A percentile compares a stretch with the other conserved stretches of the same genome.
phyloP scores from a whole-genome alignment of 306 rosid genomes.

The Prunus davidiana region DNA sequence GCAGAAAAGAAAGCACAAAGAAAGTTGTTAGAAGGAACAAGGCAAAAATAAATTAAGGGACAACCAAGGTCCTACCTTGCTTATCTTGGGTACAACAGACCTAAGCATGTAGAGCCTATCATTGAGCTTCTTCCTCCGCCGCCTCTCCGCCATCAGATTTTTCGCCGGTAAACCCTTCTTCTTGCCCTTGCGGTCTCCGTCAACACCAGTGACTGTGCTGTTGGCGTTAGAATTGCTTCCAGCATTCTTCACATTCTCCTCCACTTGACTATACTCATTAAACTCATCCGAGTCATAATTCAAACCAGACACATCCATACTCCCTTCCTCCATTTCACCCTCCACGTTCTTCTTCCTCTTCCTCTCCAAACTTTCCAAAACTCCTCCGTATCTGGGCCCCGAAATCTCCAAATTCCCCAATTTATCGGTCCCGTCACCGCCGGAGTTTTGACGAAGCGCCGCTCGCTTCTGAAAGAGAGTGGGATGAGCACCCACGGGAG shows the following conservation, averaged over 20 bases:
- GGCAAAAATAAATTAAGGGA: background rate
- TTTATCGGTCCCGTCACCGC: slow-evolving; percentile 22
- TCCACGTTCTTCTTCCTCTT: slow-evolving; percentile 39
- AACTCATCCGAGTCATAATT: slow-evolving; percentile 76
- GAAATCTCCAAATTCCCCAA: slow-evolving; percentile 47
- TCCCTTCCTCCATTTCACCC: slow-evolving; percentile 51
- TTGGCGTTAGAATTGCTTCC: slow-evolving; percentile 43
- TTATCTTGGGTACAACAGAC: slow-evolving; percentile 94
- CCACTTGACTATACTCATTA: slow-evolving; percentile 33
- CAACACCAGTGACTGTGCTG: slow-evolving; percentile 44
- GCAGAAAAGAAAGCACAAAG: background rate
- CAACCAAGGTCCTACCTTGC: slow-evolving; percentile 59
- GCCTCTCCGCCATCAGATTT: slow-evolving; percentile 95
- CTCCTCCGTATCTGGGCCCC: slow-evolving; percentile 18
- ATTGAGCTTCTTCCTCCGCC: slow-evolving; percentile 91
- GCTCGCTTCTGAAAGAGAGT: slow-evolving; percentile 75
- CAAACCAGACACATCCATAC: slow-evolving; percentile 39
- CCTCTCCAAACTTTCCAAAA: slow-evolving; percentile 38
- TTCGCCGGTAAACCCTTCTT: slow-evolving; percentile 85
- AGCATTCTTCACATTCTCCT: slow-evolving; percentile 40
- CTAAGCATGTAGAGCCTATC: slow-evolving; percentile 94
- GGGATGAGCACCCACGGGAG: slow-evolving; percentile 52
- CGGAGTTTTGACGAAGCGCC: slow-evolving; percentile 33
- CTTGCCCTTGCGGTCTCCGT: slow-evolving; percentile 70
- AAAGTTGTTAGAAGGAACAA: background rate